phyloP scores from a whole-genome alignment of 208 protist species.

The Wallacemonas rigidus region DNA sequence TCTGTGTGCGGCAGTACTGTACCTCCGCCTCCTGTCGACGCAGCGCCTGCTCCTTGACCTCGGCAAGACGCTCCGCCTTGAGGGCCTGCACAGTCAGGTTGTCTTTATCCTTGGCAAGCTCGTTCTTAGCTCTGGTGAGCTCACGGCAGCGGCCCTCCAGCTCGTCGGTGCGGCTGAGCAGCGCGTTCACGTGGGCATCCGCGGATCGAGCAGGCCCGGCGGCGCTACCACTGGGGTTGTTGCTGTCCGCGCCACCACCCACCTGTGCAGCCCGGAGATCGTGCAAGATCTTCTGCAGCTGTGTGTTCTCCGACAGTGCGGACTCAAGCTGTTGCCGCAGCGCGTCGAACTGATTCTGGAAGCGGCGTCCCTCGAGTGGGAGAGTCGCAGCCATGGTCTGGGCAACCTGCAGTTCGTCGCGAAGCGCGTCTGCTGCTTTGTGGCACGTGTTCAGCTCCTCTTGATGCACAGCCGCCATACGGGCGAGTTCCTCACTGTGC shows the following conservation, averaged over 20 bases:
- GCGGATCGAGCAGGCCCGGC: not conserved
- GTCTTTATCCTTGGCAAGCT: slow-evolving; percentile 46
- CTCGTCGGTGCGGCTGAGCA: slow-evolving; percentile 39
- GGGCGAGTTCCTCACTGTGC: slow-evolving; percentile 26
- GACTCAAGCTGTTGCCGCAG: slow-evolving; percentile 47
- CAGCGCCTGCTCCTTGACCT: slow-evolving; percentile 51
- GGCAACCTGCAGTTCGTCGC: slow-evolving; percentile 38
- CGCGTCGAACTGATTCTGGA: slow-evolving; percentile 43
- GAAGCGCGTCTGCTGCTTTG: slow-evolving; percentile 14
- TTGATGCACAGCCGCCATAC: slow-evolving; percentile 13
- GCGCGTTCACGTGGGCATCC: slow-evolving; percentile 49
- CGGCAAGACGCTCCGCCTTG: slow-evolving; percentile 33
- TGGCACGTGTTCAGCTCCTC: slow-evolving; percentile 27
- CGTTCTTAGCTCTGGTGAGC: slow-evolving; percentile 34
- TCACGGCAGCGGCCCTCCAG: slow-evolving; percentile 36
- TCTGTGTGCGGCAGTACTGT: slow-evolving; percentile 37
- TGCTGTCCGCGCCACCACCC: slow-evolving; percentile 17
- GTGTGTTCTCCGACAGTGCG: slow-evolving; percentile 33
- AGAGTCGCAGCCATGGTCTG: slow-evolving; percentile 60
- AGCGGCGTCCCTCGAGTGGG: slow-evolving; percentile 38
- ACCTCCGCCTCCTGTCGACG: slow-evolving; percentile 52
- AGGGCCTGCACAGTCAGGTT: slow-evolving; percentile 42
- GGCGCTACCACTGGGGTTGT: not conserved
- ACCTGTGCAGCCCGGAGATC: slow-evolving; percentile 17
- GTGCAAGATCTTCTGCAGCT: slow-evolving; percentile 30